These are phyloP conservation scores for Xylaria sp. DNA, from an alignment of 2,329 filamentous ascomycete species.

Conservation along the genomic window DNA sequence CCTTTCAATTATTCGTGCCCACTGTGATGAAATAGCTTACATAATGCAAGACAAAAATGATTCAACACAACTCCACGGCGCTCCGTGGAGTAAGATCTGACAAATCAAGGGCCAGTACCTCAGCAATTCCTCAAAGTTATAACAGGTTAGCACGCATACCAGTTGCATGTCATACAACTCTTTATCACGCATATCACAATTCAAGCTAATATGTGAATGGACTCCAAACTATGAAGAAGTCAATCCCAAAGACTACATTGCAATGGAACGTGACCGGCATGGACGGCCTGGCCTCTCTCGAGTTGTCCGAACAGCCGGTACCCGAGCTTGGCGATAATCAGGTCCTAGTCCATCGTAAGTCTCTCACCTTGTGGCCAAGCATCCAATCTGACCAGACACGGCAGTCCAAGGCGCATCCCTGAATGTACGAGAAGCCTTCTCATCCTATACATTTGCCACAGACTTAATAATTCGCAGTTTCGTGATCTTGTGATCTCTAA, in stretches of 20 bases:
- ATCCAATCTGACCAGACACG: slow-evolving; percentile 20
- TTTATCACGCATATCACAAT: neutral
- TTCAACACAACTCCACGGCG: neutral
- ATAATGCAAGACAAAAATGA: neutral
- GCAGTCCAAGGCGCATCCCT: slow-evolving; percentile 38
- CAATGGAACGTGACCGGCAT: slow-evolving; percentile 37
- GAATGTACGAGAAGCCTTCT: slow-evolving; percentile 32
- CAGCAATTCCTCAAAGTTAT: neutral
- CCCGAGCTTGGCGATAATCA: slow-evolving; percentile 37
- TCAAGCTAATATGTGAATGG: no score
- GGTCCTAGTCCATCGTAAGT: slow-evolving; percentile 39
- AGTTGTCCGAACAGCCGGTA: slow-evolving; percentile 30
- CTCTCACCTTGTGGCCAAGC: neutral
- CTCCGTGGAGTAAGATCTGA: neutral
- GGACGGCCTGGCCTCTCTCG: slow-evolving; percentile 31
- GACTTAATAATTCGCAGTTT: slow-evolving; percentile 32
- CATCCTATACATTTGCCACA: slow-evolving; percentile 14
- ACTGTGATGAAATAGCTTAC: neutral
- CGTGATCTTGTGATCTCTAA: slow-evolving; percentile 41
- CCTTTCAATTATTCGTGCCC: neutral
- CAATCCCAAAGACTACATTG: slow-evolving; percentile 28
- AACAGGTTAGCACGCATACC: neutral
- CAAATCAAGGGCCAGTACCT: neutral
- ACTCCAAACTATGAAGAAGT: slow-evolving; percentile 5
- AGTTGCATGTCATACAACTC: neutral